Conservation (phyloP, 2,329 filamentous ascomycete genomes). For the Monilinia fructicola region DNA sequence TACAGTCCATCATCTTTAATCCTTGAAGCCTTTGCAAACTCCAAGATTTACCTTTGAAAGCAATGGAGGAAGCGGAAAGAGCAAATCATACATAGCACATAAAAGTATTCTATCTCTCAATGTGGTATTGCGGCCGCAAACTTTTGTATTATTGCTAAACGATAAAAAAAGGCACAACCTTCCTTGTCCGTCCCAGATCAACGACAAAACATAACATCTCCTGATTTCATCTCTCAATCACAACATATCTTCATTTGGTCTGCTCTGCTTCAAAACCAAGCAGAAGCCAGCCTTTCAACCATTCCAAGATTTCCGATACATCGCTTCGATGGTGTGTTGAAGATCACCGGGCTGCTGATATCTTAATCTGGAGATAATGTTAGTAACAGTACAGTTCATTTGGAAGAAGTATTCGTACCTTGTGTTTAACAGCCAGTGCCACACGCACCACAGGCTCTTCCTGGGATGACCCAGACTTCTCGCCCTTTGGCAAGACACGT, state of each 20-base stretch:
- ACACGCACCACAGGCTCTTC: constrained; percentile 45
- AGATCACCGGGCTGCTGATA: background rate
- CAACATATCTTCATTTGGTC: background rate
- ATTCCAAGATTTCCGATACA: background rate
- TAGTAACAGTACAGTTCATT: background rate
- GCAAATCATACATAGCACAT: background rate
- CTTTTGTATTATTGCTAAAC: constrained; percentile 8
- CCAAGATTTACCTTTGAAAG: background rate
- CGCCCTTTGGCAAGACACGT: constrained; percentile 51
- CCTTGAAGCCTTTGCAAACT: background rate
- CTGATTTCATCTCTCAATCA: too few species aligned
- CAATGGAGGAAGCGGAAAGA: background rate
- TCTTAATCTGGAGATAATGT: background rate
- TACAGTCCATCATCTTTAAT: background rate
- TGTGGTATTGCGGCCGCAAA: background rate
- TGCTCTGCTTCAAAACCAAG: background rate
- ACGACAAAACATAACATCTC: background rate
- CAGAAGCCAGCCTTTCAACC: background rate
- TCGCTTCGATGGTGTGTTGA: background rate
- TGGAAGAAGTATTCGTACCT: background rate
- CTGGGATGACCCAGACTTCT: constrained; percentile 58
- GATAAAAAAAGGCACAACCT: background rate
- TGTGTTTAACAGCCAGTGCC: constrained; percentile 4
- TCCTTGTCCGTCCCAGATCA: background rate
- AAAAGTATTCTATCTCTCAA: background rate